Evolutionary conservation across 2,329 filamentous ascomycete genomes (phyloP).

Genomic region (Neurospora sp.): DNA sequence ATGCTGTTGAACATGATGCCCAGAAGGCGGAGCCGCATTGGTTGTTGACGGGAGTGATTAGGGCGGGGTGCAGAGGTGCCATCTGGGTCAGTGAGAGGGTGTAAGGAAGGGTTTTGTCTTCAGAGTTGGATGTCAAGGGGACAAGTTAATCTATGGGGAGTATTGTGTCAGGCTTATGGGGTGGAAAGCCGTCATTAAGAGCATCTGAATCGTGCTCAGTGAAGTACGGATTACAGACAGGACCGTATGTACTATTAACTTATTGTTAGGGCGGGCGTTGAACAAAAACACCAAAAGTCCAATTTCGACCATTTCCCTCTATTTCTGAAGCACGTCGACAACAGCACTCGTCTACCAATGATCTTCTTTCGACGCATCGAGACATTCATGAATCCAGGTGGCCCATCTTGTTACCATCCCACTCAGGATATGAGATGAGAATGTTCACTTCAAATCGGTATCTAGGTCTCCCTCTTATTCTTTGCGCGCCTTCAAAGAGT

Average conservation of each 20-base stretch:
- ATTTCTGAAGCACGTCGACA: background rate
- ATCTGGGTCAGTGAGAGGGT: constrained; percentile 80
- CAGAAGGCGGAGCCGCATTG: constrained; percentile 86
- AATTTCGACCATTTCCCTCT: background rate
- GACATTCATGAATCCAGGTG: background rate
- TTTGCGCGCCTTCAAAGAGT: background rate
- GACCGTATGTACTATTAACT: background rate
- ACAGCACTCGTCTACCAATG: background rate
- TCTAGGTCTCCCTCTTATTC: background rate
- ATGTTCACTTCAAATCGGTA: background rate
- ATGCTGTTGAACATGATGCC: constrained; percentile 87
- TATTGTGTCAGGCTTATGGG: background rate
- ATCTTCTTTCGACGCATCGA: background rate
- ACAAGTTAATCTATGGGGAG: background rate
- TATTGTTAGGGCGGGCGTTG: background rate
- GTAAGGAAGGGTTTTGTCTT: constrained; percentile 4
- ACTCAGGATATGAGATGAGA: background rate
- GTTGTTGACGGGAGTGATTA: constrained; percentile 75
- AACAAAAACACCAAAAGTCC: background rate
- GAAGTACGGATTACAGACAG: background rate
- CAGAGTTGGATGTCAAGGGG: background rate
- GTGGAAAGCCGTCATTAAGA: too few relatives aligned
- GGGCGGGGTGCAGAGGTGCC: constrained; percentile 80
- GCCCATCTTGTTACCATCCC: background rate
- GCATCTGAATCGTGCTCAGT: background rate